phyloP scores from a whole-genome alignment of 2,329 filamentous ascomycete species.

The Purpureocillium lavendulum region DNA sequence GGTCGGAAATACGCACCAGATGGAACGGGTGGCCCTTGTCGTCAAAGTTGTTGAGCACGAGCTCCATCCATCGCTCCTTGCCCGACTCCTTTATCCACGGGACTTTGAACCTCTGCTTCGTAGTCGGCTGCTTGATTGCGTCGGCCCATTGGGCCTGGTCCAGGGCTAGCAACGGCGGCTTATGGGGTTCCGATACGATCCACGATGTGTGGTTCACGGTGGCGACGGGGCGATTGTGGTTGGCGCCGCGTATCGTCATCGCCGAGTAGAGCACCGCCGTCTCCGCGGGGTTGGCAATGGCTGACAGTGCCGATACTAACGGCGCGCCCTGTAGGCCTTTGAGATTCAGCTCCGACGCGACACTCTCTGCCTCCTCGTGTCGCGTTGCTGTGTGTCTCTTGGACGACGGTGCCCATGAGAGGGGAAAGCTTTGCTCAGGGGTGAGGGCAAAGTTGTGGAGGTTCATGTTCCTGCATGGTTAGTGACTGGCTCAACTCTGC shows the following conservation, averaged over 20 bases:
- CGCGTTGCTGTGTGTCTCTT: background rate
- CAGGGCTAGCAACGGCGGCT: slow-evolving; percentile 9
- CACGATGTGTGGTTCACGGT: slow-evolving; percentile 14
- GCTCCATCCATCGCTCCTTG: slow-evolving; percentile 31
- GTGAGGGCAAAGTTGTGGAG: slow-evolving; percentile 12
- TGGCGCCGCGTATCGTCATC: slow-evolving; percentile 10
- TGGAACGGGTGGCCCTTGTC: slow-evolving; percentile 42
- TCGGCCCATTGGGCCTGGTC: slow-evolving; percentile 7
- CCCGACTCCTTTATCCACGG: slow-evolving; percentile 9
- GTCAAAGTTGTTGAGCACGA: slow-evolving; percentile 41
- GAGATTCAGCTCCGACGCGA: slow-evolving; percentile 1
- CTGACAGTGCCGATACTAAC: background rate
- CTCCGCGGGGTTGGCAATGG: slow-evolving; percentile 3
- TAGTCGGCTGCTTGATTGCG: slow-evolving; percentile 8
- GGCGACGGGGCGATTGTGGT: slow-evolving; percentile 12
- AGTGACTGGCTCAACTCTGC: background rate
- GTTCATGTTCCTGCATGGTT: slow-evolving; percentile 10
- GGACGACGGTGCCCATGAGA: slow-evolving; percentile 3
- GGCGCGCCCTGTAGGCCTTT: slow-evolving; percentile 1
- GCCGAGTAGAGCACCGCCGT: slow-evolving; percentile 11
- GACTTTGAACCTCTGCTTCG: slow-evolving; percentile 7
- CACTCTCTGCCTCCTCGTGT: background rate
- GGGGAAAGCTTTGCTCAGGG: slow-evolving; percentile 9
- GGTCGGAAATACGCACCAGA: slow-evolving; percentile 20
- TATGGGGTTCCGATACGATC: slow-evolving; percentile 4